Evolutionary conservation across 2,329 filamentous ascomycete species (phyloP), one percentile per base, ranked within the genome.

Genomic region (Claviceps spartinae): DNA sequence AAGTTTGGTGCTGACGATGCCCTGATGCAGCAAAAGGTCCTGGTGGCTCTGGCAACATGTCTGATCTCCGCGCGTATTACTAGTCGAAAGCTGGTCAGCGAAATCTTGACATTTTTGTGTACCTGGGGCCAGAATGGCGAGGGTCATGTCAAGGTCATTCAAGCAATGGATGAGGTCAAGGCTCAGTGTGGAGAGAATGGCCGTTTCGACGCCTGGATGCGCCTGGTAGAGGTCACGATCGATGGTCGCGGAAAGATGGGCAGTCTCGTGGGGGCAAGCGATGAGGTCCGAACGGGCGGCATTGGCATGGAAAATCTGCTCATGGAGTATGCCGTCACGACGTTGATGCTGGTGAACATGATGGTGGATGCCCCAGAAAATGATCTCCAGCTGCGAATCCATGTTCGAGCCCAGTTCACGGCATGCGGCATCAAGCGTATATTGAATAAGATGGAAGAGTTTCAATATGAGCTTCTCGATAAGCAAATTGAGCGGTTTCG

Each of bases 191-290:
- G 85, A 55, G 93, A 97, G 67, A 96, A 94, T 69, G 91, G 93
- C 41, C 82, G 93, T 1, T 98, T 98, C 63, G 93, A 98, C 68
- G 84, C 90, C 40, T 98, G 93, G 93, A 95, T 98, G 88, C 88
- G 93, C 54, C 85, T 96, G 54, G 91, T 97, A 43, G 93, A 97
- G 69, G 91, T 97, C 60, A 97, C 91, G 1, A 83, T 96, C 57
- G 93, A 97, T 68, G 93, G 93, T 41, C 85, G 93, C 63, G 93
- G 93, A 61, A 98, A 97, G 77, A 96, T 98, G 89, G 93, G 93
- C 61, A 96, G 90, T 71, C 75, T 97, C 60, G 93, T 98, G 30
- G 93, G 93, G 58, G 93, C 93, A 36, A 96, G 89, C 63, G 93
- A 97, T 62, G 93, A 98, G 71, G 84, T 95, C 54, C 85, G 93